These are phyloP conservation scores for Apiospora aurea DNA, from an alignment of 2,329 filamentous ascomycete species.

Conservation along the genomic window DNA sequence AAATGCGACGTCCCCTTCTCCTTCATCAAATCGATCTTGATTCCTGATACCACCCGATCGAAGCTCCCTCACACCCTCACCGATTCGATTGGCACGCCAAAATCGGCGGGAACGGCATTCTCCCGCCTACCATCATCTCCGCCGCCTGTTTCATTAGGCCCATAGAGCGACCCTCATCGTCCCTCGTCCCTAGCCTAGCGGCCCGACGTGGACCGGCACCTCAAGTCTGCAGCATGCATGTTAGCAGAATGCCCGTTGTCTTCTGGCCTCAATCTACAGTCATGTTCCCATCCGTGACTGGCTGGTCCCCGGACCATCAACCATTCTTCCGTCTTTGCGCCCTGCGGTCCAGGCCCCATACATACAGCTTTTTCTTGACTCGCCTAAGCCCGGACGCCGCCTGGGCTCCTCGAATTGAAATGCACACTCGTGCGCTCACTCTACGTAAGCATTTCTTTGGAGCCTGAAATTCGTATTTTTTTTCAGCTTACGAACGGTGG, in stretches of 20 bases:
- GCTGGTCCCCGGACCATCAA: background rate
- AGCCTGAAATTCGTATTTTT: too few species aligned
- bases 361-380: too few species aligned
- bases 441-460: too few species aligned
- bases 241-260: background rate
- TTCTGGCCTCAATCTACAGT: background rate
- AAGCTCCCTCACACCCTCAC: background rate
- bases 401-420: too few species aligned
- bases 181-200: slow-evolving; percentile 1
- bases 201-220: slow-evolving; percentile 6
- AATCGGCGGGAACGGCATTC: slow-evolving; percentile 12
- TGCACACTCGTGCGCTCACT: too few species aligned
- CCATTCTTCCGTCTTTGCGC: background rate
- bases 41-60: slow-evolving; percentile 9
- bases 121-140: background rate
- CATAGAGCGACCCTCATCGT: background rate
- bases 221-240: slow-evolving; percentile 2
- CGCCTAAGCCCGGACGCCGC: too few species aligned
- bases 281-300: background rate
- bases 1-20: slow-evolving; percentile 12
- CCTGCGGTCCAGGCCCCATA: background rate
- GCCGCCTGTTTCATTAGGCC: background rate
- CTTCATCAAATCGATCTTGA: slow-evolving; percentile 19
- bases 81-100: slow-evolving; percentile 11
- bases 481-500: too few species aligned